These are phyloP conservation scores for Yamadazyma kitorensis DNA, from an alignment of 805 yeast species.

Conservation along the genomic window DNA sequence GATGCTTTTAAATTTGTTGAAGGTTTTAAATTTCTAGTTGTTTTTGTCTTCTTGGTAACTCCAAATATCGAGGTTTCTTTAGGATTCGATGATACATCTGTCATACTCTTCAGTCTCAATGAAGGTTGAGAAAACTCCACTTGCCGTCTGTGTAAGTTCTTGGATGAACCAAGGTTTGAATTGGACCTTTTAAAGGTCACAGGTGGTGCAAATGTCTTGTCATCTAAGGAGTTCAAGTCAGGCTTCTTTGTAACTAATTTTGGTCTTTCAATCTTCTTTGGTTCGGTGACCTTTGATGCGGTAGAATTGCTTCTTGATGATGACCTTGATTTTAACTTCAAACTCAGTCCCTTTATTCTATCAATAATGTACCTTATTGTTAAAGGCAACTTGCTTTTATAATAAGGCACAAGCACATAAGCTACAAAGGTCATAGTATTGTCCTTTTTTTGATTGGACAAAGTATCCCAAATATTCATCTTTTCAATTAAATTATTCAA, in stretches of 20 bases:
- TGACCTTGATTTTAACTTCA: conserved; percentile 21
- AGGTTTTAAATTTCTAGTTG: conserved; percentile 1
- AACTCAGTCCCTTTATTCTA: conserved; percentile 47
- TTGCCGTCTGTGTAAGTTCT: conserved; percentile 36
- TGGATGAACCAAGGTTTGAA: conserved; percentile 35
- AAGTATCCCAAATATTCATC: conserved; percentile 51
- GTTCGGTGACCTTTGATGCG: conserved; percentile 1
- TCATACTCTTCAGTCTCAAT: conserved; percentile 10
- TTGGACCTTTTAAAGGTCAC: conserved; percentile 37
- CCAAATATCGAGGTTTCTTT: conserved; percentile 4
- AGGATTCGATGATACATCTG: conserved; percentile 6
- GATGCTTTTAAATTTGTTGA: conserved; percentile 3
- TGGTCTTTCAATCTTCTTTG: conserved; percentile 3
- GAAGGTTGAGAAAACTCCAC: conserved; percentile 32
- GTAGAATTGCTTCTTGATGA: conserved; percentile 7
- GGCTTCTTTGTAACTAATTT: conserved; percentile 2
- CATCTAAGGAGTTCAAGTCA: conserved; percentile 8
- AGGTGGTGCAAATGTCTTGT: conserved; percentile 28
- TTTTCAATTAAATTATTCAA: conserved; percentile 50
- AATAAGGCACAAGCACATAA: conserved; percentile 54
- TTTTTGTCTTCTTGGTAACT: conserved; percentile 19
- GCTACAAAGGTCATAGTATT: conserved; percentile 44
- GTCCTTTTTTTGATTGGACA: conserved; percentile 29
- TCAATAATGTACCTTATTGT: conserved; percentile 44
- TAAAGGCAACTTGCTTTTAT: conserved; percentile 45